phyloP scores from a whole-genome alignment of 1,284 basidiomycete species.

The Sphagnurus paluster region DNA sequence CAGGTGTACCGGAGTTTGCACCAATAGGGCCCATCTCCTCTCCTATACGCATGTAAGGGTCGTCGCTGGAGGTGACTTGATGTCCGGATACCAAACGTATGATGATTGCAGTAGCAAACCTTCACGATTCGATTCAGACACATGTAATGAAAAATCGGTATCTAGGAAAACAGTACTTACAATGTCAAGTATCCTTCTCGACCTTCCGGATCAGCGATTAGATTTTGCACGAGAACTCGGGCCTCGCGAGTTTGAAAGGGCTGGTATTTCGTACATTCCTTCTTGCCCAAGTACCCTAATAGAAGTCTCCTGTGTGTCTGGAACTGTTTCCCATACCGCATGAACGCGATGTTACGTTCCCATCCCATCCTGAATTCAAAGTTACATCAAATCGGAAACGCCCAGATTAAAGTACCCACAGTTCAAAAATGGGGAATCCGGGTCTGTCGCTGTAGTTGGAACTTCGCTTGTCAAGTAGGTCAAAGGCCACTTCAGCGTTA shows the following conservation, averaged over 20 bases:
- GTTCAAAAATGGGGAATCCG: conserved; percentile 15
- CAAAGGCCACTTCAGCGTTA: conserved; percentile 17
- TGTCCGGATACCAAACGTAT: conserved; percentile 25
- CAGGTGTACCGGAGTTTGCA: conserved; percentile 22
- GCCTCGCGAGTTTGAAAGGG: conserved; percentile 20
- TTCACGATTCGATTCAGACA: conserved; percentile 3
- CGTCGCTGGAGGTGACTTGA: conserved; percentile 19
- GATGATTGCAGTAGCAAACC: conserved; percentile 22
- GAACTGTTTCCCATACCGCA: conserved; percentile 24
- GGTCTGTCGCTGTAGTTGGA: conserved; percentile 25
- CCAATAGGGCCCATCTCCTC: conserved; percentile 13
- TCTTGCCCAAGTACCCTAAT: conserved; percentile 20
- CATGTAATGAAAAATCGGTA: background rate
- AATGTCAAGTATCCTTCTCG: background rate
- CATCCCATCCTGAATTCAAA: conserved; percentile 5
- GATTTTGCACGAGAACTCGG: conserved; percentile 17
- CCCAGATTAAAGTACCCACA: conserved; percentile 6
- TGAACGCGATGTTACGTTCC: conserved; percentile 11
- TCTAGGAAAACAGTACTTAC: too few species aligned
- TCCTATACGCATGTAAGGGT: conserved; percentile 20
- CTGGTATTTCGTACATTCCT: conserved; percentile 17
- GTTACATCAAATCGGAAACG: background rate
- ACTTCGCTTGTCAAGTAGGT: conserved; percentile 25
- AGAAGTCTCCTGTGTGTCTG: conserved; percentile 23
- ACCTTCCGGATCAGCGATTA: conserved; percentile 2